Percentiles rank a stretch among this genome's conserved stretches.
Evolutionary conservation across 1,139 yeast species (phyloP).

Genomic region (Pneumocystis carinii): DNA sequence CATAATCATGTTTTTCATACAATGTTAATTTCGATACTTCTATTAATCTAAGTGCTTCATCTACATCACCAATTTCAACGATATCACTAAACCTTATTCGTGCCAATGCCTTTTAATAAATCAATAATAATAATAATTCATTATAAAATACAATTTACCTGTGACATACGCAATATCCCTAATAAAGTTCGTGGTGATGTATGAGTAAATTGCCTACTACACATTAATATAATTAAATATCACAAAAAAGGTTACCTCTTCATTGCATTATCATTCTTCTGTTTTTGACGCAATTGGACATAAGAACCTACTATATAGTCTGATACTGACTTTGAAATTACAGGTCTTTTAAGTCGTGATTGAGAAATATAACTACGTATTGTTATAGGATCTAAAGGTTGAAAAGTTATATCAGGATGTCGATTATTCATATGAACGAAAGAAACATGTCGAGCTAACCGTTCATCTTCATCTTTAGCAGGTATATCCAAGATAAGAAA

Average conservation of each 20-base stretch:
- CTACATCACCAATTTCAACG: constrained; percentile 72
- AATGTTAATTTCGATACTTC: constrained; percentile 78
- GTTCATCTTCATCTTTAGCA: constrained; percentile 61
- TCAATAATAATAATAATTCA: not conserved
- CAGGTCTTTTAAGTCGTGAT: constrained; percentile 77
- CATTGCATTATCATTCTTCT: constrained; percentile 64
- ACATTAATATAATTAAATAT: not conserved
- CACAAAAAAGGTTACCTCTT: constrained; percentile 25
- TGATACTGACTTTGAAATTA: constrained; percentile 72
- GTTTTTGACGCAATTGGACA: constrained; percentile 83
- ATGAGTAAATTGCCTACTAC: constrained; percentile 51
- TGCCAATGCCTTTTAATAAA: constrained; percentile 47
- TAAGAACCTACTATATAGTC: constrained; percentile 79
- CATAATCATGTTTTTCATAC: constrained; percentile 33
- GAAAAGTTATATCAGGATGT: constrained; percentile 65
- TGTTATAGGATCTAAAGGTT: constrained; percentile 62
- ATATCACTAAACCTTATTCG: constrained; percentile 63
- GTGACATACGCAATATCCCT: constrained; percentile 83
- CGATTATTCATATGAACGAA: constrained; percentile 85
- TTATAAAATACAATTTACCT: constrained; percentile 21
- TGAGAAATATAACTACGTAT: constrained; percentile 78
- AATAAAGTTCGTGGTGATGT: constrained; percentile 90
- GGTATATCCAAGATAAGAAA: constrained; percentile 81
- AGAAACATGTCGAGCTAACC: constrained; percentile 83
- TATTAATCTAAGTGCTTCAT: constrained; percentile 79